Percentiles rank a stretch among this genome's conserved stretches.
These are phyloP conservation scores for Penicillium cosmopolitanum DNA, from an alignment of 495 filamentous ascomycete genomes.

Conservation along the genomic window DNA sequence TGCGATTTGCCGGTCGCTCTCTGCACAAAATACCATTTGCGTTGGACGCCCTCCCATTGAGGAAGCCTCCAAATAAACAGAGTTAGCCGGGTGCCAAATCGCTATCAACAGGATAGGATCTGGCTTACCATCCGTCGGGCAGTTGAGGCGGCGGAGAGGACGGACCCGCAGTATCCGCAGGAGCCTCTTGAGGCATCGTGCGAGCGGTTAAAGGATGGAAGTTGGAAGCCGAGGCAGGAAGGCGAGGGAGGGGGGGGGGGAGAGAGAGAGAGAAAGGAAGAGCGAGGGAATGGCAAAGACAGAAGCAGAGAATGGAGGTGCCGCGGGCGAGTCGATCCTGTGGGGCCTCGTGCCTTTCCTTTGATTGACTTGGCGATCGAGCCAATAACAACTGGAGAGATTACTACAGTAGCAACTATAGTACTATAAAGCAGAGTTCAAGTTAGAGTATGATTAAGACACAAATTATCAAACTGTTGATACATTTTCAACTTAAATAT, in stretches of 20 bases:
- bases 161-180: constrained; percentile 69
- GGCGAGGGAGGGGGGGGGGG: no score
- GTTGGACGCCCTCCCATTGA: constrained; percentile 75
- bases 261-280: no score
- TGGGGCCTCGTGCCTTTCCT: constrained; percentile 22
- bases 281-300: background rate
- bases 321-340: constrained; percentile 26
- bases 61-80: constrained; percentile 58
- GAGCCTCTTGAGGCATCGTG: constrained; percentile 41
- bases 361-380: constrained; percentile 27
- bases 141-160: constrained; percentile 70
- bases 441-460: background rate
- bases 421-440: no score
- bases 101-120: constrained; percentile 9
- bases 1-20: constrained; percentile 73
- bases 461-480: background rate
- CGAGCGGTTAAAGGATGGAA: constrained; percentile 5
- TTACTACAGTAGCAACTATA: no score
- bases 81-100: constrained; percentile 2
- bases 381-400: background rate
- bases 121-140: constrained; percentile 67
- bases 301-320: constrained; percentile 4
- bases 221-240: background rate
- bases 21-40: constrained; percentile 82
- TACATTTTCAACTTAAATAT: background rate